These are phyloP conservation scores for Solanum rostratum DNA, from an alignment of 257 asterid species.

Conservation along the genomic window DNA sequence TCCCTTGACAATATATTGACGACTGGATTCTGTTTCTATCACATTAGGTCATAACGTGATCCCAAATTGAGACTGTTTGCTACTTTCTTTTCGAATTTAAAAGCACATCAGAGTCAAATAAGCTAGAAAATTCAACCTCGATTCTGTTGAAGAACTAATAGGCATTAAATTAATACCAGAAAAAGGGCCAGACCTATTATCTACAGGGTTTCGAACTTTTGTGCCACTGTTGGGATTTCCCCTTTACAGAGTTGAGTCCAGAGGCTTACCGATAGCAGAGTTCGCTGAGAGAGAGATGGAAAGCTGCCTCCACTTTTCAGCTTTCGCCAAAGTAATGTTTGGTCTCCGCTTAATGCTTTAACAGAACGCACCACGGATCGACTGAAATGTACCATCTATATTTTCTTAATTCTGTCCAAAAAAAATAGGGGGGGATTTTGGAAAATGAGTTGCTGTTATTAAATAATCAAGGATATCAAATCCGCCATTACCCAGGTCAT, in stretches of 20 bases:
- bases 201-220: neutral
- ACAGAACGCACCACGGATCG: neutral
- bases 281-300: neutral
- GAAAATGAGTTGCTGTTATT: neutral
- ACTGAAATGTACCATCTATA: neutral
- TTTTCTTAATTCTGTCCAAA: neutral
- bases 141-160: neutral
- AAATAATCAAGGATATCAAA: too few species aligned
- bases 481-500: too few species aligned
- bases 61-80: neutral
- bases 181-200: neutral
- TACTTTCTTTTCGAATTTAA: too few species aligned
- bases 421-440: neutral
- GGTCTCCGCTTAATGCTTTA: neutral
- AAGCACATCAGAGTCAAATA: too few species aligned
- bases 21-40: neutral
- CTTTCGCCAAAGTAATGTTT: neutral
- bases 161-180: too few species aligned
- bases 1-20: neutral
- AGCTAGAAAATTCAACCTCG: neutral
- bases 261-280: neutral
- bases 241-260: neutral
- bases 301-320: neutral
- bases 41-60: neutral
- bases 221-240: neutral